Base-by-base conservation (phyloP, 2,329 filamentous ascomycete genomes). In the Lecanicillium sp. region DNA sequence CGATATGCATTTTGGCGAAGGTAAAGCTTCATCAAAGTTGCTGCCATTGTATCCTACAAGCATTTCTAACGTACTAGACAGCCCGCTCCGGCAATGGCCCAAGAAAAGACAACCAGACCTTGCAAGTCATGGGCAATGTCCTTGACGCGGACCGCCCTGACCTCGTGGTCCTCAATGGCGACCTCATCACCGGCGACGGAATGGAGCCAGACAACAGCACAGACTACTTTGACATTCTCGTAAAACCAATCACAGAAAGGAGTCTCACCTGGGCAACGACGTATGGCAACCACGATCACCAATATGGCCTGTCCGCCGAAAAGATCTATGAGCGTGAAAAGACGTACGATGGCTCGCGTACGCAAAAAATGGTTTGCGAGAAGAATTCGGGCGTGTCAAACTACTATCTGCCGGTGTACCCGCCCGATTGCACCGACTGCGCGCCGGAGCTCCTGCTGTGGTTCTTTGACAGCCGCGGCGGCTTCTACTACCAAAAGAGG, bases 1-100 rank as follows among this genome's bases (percentile, higher is more conserved):
- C 19, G 83, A 87, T 48, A 58, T 87, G 7, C 82, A 87, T 53
- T 83, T 82, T 52, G 83, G 81, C 9, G 82, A 87, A 57, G 72
- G 76, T 76, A 58, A n/a, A 47, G 61, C 54, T 3, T 15, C 15
- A 18, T n/a, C n/a, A n/a, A n/a, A n/a, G n/a, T n/a, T 8, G 15
- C n/a, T 9, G 3, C 14, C 12, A 20, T 2, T 2, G 2, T 2
- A 1, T 22, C n/a, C 19, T n/a, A n/a, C n/a, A n/a, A n/a, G 4
- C 11, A 39, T 10, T 14, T 18, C 15, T 28, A 22, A 36, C 39
- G 1, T n/a, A 22, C 6, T 9, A 49, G 3, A 69, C 65, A 71
- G 49, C 64, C 67, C n/a, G n/a, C 4, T 66, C 62, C 53, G 58
- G 53, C 17, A 75, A 65, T 63, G 61, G 65, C 0, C 64, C 67